Evolutionary conservation across 1,284 basidiomycete genomes (phyloP), one percentile per base, ranked within the genome.

Genomic region (Heliocybe sulcata): DNA sequence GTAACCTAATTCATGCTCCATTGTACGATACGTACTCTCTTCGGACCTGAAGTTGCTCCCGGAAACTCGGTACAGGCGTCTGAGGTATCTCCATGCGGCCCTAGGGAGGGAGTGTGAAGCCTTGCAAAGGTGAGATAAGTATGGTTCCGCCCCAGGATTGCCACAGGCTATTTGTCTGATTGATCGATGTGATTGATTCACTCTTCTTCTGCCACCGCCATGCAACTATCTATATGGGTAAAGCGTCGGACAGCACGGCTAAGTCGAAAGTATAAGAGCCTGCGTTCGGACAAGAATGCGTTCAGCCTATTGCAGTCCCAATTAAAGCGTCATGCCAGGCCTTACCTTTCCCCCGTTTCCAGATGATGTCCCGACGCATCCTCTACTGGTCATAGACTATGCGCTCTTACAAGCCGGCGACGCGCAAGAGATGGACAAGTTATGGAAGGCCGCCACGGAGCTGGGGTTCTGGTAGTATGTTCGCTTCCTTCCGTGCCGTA

Each of bases 391-490:
- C 23, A 61, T 73, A 27, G 71, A 73, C 62, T 73, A 66, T 54
- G 54, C 62, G 50, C 62, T 65, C 20, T 42, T 74, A 19, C 56
- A 56, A 6, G 57, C 60, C 1, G 56, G 62, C 10, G 64, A 70
- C 38, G 35, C 57, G 35, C 47, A 55, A 0, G 69, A 71, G 55
- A 62, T 66, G 12, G 59, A 64, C 35, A 62, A 57, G 54, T 60
- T 70, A 1, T 69, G 68, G 67, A 57, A 66, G 31, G 68, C 67
- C 14, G 65, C 67, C 2, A 69, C 67, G 10, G 56, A 65, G 50
- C 62, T 69, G 0, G 68, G 67, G 4, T 69, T 69, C 50, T 70
- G 68, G 68, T 70, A 70, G 68, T 70, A 52, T 49, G 68, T 68
- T 14, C 33, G 25, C 35, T 25, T 27, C n/a, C 19, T 20, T 42